These are phyloP conservation scores for Bruguiera hainesii DNA, from an alignment of 441 rosid genomes.

Conservation along the genomic window DNA sequence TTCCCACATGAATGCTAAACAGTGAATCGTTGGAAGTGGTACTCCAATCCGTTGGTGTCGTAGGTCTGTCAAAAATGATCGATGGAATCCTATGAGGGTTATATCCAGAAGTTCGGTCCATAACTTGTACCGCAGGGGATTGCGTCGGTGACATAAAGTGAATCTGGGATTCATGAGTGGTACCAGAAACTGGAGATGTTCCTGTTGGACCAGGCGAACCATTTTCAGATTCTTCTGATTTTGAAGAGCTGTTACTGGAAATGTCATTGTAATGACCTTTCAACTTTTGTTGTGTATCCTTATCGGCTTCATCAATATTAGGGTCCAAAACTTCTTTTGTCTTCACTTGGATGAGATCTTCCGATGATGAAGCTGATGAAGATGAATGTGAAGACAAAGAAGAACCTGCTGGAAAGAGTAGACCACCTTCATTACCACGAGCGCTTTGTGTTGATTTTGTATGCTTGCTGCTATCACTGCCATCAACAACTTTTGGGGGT, in stretches of 20 bases:
- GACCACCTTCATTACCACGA: neutral
- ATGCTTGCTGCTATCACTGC: neutral
- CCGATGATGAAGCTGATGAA: constrained; percentile 25
- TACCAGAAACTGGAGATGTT: constrained; percentile 36
- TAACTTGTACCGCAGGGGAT: constrained; percentile 57
- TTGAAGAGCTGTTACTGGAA: constrained; percentile 16
- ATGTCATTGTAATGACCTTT: constrained; percentile 4
- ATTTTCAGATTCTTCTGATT: constrained; percentile 21
- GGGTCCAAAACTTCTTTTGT: constrained; percentile 17
- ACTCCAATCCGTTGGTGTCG: constrained; percentile 47
- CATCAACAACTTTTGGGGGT: constrained; percentile 10
- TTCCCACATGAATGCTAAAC: constrained; percentile 70
- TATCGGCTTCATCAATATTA: neutral
- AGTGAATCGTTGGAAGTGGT: constrained; percentile 70
- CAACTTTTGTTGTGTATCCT: neutral
- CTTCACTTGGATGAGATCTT: constrained; percentile 25
- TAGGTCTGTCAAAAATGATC: constrained; percentile 36
- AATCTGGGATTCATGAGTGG: constrained; percentile 25
- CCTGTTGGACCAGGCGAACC: constrained; percentile 26
- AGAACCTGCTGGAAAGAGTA: constrained; percentile 8
- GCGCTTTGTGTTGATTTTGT: neutral
- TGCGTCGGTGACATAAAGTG: constrained; percentile 31
- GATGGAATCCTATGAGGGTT: constrained; percentile 49
- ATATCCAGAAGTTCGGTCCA: constrained; percentile 54
- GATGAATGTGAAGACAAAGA: constrained; percentile 21